Base-by-base conservation (phyloP, 2,329 filamentous ascomycete species). In the Emergomyces pasteurianus region DNA sequence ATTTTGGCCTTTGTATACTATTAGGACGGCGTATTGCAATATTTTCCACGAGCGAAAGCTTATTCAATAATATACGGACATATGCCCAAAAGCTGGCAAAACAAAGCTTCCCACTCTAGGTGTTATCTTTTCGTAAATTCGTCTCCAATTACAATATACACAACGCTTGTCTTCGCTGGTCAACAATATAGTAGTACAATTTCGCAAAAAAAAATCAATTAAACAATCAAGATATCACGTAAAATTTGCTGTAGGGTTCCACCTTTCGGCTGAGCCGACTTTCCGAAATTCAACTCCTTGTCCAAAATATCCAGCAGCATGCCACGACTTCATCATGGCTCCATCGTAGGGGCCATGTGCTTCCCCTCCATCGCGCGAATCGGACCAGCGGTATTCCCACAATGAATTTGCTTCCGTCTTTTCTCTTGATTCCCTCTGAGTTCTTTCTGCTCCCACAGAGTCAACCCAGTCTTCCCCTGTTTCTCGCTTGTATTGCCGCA, bases 331-430 rank as follows among this genome's bases (percentile, higher is more conserved):
- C 94, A 99, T 97, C 43, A 87, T 92, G 5, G 81, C 73, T 8
- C 82, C 83, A 70, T 96, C 90, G 72, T 91, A 99, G 0, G 94
- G 92, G 0, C 94, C 94, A 73, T 99, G 90, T 61, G 83, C 82
- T 55, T 84, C 82, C 12, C 83, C 89, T 34, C 84, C 88, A 69
- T 96, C 92, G 47, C 91, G 82, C 21, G 89, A 90, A 72, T 96
- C 91, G 46, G 85, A 86, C 94, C 94, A 99, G 62, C 90, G 83
- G 72, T 90, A 99, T 74, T 97, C 89, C 92, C 92, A 99, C 79
- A 84, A 75, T 3, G 58, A 49, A 26, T 36, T 7, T 5, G n/a
- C 40, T 23, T 67, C 76, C 56, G 26, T 38, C 53, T 64, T 21
- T 28, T 73, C 70, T 54, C 70, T 67, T 53, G 71, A 68, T 47